Evolutionary conservation across 2,329 filamentous ascomycete species (phyloP).

Genomic region (Cladosporium sp.): DNA sequence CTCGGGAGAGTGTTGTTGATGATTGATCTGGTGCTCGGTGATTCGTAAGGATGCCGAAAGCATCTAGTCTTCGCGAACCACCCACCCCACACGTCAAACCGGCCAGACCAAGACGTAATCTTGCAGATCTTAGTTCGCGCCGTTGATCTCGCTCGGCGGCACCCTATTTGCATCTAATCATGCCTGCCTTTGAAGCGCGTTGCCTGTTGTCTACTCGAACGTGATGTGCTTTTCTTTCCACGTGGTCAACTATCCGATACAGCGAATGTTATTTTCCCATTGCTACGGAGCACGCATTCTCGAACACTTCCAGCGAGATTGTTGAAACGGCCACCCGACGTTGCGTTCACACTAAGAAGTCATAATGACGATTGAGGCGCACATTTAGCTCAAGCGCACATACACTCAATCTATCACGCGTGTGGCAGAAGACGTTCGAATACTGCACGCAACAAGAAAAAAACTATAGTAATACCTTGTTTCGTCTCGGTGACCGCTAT

Average conservation of each 20-base stretch:
- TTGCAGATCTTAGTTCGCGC: constrained; percentile 2
- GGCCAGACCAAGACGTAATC: constrained; percentile 8
- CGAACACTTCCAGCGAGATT: not conserved
- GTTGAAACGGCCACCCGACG: not conserved
- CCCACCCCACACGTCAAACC: not conserved
- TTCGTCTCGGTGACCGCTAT: not conserved
- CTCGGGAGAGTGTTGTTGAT: constrained; percentile 4
- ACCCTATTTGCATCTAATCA: not conserved
- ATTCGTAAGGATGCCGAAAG: constrained; percentile 8
- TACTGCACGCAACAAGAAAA: not conserved
- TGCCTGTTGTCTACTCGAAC: not conserved
- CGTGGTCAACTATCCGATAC: not conserved
- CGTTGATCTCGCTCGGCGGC: not conserved
- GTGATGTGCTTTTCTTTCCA: not conserved
- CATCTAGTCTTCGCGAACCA: not conserved
- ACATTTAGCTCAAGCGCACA: not conserved
- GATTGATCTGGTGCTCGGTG: not conserved
- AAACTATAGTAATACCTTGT: not conserved
- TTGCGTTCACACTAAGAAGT: not conserved
- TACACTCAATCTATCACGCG: not conserved
- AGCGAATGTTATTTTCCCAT: not conserved
- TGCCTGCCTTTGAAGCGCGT: not conserved
- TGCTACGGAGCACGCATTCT: not conserved
- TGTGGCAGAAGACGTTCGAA: not conserved
- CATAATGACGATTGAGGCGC: not conserved